phyloP scores from a whole-genome alignment of 345 rosid species.

The Eucalyptus erythrocorys region DNA sequence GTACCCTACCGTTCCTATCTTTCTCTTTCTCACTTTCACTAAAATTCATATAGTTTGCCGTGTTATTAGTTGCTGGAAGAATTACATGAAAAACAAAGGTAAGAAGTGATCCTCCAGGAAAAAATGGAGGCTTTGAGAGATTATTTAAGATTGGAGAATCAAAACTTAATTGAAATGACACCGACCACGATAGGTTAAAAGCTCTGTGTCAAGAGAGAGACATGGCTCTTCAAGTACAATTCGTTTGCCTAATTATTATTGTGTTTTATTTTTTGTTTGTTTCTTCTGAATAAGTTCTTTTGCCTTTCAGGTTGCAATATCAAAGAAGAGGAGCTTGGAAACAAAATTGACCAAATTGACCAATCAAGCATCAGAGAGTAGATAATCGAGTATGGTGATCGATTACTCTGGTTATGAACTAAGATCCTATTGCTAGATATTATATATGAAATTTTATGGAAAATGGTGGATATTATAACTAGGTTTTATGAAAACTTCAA shows the following conservation, averaged over 20 bases:
- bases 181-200: slow-evolving; percentile 40
- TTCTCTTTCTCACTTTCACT: background rate
- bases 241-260: background rate
- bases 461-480: slow-evolving; percentile 1
- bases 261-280: background rate
- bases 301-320: slow-evolving; percentile 21
- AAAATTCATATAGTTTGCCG: background rate
- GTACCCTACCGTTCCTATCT: background rate
- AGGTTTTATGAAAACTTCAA: slow-evolving; percentile 47
- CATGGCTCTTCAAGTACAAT: slow-evolving; percentile 39
- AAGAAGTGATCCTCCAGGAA: slow-evolving; percentile 45
- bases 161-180: slow-evolving; percentile 28
- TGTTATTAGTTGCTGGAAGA: slow-evolving; percentile 50
- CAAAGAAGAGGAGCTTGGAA: slow-evolving; percentile 53
- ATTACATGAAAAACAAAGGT: slow-evolving; percentile 47
- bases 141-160: slow-evolving; percentile 46
- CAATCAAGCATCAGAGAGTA: slow-evolving; percentile 20
- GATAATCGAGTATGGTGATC: slow-evolving; percentile 38
- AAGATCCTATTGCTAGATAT: background rate
- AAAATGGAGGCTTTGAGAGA: slow-evolving; percentile 48
- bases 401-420: background rate
- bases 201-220: slow-evolving; percentile 51
- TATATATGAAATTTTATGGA: background rate
- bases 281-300: background rate
- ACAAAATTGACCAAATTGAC: slow-evolving; percentile 32